phyloP scores from a whole-genome alignment of 371 early-diverging fungal species.

The Lichtheimia corymbifera region DNA sequence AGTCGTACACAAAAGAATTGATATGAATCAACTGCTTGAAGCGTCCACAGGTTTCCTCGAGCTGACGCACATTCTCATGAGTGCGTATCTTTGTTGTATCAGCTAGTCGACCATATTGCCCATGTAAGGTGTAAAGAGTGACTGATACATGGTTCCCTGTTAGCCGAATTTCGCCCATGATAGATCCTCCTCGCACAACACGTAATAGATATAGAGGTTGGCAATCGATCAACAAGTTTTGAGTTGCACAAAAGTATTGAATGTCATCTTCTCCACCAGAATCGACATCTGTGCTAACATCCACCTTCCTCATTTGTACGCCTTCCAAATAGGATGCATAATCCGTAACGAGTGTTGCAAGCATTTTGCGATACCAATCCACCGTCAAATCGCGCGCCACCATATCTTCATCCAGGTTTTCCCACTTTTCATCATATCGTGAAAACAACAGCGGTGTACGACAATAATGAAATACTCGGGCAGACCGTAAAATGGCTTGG shows the following conservation, averaged over 20 bases:
- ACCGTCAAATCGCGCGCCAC: conserved; percentile 12
- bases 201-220: conserved; percentile 67
- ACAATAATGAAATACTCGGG: conserved; percentile 66
- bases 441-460: conserved; percentile 64
- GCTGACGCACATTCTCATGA: conserved; percentile 39
- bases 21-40: conserved; percentile 75
- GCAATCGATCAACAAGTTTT: conserved; percentile 34
- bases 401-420: conserved; percentile 20
- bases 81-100: not conserved
- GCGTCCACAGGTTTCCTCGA: conserved; percentile 63
- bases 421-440: conserved; percentile 43
- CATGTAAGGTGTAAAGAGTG: conserved; percentile 71
- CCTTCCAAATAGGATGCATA: conserved; percentile 67
- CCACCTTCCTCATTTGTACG: conserved; percentile 66
- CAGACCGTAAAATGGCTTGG: conserved; percentile 58
- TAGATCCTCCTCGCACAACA: conserved; percentile 63
- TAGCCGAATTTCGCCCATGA: conserved; percentile 75
- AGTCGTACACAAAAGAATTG: conserved; percentile 84
- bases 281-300: conserved; percentile 38
- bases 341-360: conserved; percentile 56
- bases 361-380: conserved; percentile 62
- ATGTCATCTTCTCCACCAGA: conserved; percentile 16
- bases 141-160: conserved; percentile 73
- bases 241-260: conserved; percentile 21
- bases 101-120: conserved; percentile 49